Conservation (phyloP, 495 filamentous ascomycete genomes). For the Penicillium goetzii region DNA sequence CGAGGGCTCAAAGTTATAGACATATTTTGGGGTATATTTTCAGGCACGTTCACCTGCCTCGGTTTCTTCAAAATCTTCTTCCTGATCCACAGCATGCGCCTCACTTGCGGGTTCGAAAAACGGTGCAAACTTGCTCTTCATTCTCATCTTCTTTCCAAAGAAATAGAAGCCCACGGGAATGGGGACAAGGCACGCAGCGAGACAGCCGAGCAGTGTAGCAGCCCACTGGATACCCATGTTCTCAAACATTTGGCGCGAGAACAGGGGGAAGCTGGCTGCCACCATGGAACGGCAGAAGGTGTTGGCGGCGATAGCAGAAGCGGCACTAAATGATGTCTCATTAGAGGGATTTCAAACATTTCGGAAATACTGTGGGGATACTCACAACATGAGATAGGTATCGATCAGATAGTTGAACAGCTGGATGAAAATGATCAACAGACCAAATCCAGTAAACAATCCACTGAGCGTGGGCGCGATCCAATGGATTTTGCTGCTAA, state of each 20-base stretch:
- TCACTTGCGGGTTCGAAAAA: slow-evolving; percentile 54
- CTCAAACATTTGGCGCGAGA: slow-evolving; percentile 78
- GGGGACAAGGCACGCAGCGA: slow-evolving; percentile 70
- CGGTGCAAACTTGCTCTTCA: slow-evolving; percentile 49
- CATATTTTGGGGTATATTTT: slow-evolving; percentile 10
- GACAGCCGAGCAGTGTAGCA: slow-evolving; percentile 72
- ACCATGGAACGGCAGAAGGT: slow-evolving; percentile 80
- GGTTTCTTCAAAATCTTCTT: slow-evolving; percentile 21
- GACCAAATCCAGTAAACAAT: slow-evolving; percentile 60
- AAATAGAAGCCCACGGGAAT: slow-evolving; percentile 60
- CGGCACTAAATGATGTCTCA: slow-evolving; percentile 53
- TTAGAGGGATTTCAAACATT: not conserved
- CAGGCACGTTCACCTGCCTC: slow-evolving; percentile 1
- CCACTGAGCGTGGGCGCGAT: slow-evolving; percentile 82
- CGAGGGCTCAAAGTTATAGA: not conserved
- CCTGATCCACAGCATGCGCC: slow-evolving; percentile 18
- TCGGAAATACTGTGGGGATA: slow-evolving; percentile 14
- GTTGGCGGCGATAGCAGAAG: slow-evolving; percentile 86
- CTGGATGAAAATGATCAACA: slow-evolving; percentile 84
- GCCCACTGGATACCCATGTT: slow-evolving; percentile 79
- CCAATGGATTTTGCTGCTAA: slow-evolving; percentile 72
- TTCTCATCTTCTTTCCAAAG: slow-evolving; percentile 41
- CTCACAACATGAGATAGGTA: slow-evolving; percentile 85
- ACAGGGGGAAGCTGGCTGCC: slow-evolving; percentile 80
- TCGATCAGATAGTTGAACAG: slow-evolving; percentile 86